Percentiles rank a stretch among this genome's conserved stretches.
phyloP scores from a whole-genome alignment of 179 eudicot genomes.

The Silene vulgaris region DNA sequence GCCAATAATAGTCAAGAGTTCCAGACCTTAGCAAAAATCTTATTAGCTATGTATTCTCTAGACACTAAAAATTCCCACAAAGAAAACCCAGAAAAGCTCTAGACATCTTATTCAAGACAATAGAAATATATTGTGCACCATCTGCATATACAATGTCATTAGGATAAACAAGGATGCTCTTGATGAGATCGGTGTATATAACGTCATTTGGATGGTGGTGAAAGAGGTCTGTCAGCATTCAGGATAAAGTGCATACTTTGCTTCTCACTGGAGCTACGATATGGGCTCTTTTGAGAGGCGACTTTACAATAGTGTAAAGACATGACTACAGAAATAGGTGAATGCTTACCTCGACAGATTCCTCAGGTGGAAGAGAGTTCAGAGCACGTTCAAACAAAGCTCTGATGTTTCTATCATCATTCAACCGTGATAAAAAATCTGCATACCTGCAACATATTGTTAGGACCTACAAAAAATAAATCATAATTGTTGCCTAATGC shows the following conservation, averaged over 20 bases:
- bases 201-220: constrained; percentile 12
- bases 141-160: not conserved
- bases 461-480: constrained; percentile 12
- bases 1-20: not conserved
- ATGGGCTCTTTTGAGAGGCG: not conserved
- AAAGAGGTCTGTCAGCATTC: not conserved
- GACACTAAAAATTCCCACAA: not conserved
- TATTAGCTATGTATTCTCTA: not conserved
- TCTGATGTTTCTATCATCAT: constrained; percentile 92
- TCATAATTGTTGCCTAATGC: not conserved
- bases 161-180: not conserved
- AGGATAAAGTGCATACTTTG: not conserved
- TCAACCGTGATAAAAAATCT: constrained; percentile 87
- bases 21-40: not conserved
- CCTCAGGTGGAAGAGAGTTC: constrained; percentile 83
- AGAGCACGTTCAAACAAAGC: constrained; percentile 96
- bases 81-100: no score
- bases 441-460: constrained; percentile 69
- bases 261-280: not conserved
- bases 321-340: not conserved
- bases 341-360: constrained; percentile 70
- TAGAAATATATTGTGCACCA: not conserved
- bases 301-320: not conserved
- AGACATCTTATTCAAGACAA: no score
- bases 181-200: not conserved